Evolutionary conservation across 352 stramenopile species (phyloP), one percentile per base, ranked within the genome.

Genomic region (Elongisporangium senticosum): DNA sequence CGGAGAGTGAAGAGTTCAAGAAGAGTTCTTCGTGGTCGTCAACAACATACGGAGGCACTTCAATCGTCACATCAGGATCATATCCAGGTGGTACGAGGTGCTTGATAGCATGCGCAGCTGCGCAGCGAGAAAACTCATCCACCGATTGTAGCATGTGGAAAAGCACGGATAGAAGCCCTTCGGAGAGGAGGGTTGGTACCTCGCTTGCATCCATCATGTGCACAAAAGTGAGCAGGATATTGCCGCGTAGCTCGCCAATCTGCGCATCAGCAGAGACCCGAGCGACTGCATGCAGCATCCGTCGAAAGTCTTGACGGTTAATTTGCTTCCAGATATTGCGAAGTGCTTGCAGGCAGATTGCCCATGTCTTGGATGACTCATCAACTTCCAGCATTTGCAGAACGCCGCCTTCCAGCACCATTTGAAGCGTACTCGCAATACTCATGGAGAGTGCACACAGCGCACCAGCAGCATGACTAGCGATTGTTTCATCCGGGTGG

Each of bases 301-400:
- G 78, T 7, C 85, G 75, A 56, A 96, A 96, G 55, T 94, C 85
- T 17, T 86, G 75, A 43, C 75, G 77, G 53, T 89, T 91, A 54
- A 96, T 91, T 58, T 96, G 86, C 59, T 93, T 90, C 86, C 86
- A 96, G 66, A 96, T 87, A 55, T 96, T 94, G 4, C 85, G 80
- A 23, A 96, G 71, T 15, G 84, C 81, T 49, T 89, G 79, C 19
- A 94, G 65, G 49, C 84, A 94, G 62, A 91, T 87, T 0, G 71
- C 79, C 86, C 85, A 94, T 3, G 86, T 89, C 39, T 69, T 76
- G 1, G 85, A 70, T 7, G 68, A 79, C 62, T 94, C 86, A 49
- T 93, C 83, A 1, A 94, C 83, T 55, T 96, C 84, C 17, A 96
- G 69, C 83, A 96, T 93, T 61, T 96, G 84, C 43, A 94, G 62